Conservation (phyloP, 768 basidiomycete genomes). For the Phaeolepiota aurea region DNA sequence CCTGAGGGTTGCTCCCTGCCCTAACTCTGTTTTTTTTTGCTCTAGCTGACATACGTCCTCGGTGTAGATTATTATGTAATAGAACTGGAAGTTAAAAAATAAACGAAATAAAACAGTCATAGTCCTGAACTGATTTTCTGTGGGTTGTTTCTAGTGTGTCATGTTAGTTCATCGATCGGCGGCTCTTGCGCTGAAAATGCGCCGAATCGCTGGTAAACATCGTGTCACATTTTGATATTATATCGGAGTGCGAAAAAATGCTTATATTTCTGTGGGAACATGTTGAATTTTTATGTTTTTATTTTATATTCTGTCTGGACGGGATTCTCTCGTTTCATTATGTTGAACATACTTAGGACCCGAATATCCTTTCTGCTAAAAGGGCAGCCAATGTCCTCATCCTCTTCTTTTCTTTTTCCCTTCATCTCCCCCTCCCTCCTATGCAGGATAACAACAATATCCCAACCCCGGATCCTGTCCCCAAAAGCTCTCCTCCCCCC, state of each 20-base stretch:
- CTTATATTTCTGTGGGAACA: not conserved
- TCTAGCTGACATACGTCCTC: too few species aligned
- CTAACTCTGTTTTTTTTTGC: too few species aligned
- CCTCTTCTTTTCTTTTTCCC: not conserved
- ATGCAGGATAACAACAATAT: not conserved
- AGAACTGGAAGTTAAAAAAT: too few species aligned
- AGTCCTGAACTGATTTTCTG: too few species aligned
- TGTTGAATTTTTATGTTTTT: conserved; percentile 6
- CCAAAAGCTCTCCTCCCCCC: not conserved
- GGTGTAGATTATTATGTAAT: too few species aligned
- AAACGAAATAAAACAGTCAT: too few species aligned
- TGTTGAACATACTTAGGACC: conserved; percentile 11
- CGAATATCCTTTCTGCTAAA: conserved; percentile 15
- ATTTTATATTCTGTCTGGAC: not conserved
- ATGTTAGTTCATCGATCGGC: too few species aligned
- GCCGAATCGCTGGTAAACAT: too few species aligned
- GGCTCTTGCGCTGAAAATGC: too few species aligned
- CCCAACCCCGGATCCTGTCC: not conserved
- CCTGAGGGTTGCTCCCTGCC: too few species aligned
- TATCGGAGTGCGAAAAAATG: not conserved
- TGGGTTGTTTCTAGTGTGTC: too few species aligned
- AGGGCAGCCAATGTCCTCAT: conserved; percentile 4
- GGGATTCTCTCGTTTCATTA: conserved; percentile 4
- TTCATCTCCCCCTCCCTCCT: conserved; percentile 2
- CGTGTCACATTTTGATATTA: not conserved